Evolutionary conservation across 2,329 filamentous ascomycete genomes (phyloP).

Genomic region (Emmonsia crescens): DNA sequence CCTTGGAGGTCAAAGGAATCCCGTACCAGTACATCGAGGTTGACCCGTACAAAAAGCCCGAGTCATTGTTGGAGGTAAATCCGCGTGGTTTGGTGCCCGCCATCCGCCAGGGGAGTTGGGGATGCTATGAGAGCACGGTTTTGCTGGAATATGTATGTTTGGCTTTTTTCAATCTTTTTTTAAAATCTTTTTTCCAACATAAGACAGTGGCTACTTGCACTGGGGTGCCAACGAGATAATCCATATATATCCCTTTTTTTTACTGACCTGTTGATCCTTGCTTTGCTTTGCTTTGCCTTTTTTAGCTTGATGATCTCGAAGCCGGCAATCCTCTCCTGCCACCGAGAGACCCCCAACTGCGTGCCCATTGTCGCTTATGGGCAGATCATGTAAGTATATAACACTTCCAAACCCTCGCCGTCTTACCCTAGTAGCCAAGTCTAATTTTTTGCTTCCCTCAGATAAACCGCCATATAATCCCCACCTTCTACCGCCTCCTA

Average conservation of each 20-base stretch:
- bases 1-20: slow-evolving; percentile 66
- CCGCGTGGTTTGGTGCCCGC: slow-evolving; percentile 66
- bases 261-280: not conserved
- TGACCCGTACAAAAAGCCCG: slow-evolving; percentile 65
- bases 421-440: not conserved
- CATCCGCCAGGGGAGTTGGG: slow-evolving; percentile 68
- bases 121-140: slow-evolving; percentile 69
- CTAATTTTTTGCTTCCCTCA: slow-evolving; percentile 23
- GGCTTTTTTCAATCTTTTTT: not conserved
- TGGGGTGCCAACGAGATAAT: not conserved
- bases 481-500: slow-evolving; percentile 63
- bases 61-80: slow-evolving; percentile 62
- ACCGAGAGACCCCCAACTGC: slow-evolving; percentile 50
- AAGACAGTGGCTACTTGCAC: not conserved
- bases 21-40: slow-evolving; percentile 80
- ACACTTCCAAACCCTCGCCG: not conserved
- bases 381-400: slow-evolving; percentile 55
- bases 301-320: slow-evolving; percentile 63
- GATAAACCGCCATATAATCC: slow-evolving; percentile 68
- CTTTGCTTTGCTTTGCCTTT: not conserved
- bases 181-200: not conserved
- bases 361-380: slow-evolving; percentile 70
- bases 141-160: slow-evolving; percentile 68
- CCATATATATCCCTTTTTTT: not conserved
- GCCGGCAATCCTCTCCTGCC: slow-evolving; percentile 53